These are phyloP conservation scores for Talaromyces wortmannii DNA, from an alignment of 495 filamentous ascomycete genomes.

Conservation along the genomic window DNA sequence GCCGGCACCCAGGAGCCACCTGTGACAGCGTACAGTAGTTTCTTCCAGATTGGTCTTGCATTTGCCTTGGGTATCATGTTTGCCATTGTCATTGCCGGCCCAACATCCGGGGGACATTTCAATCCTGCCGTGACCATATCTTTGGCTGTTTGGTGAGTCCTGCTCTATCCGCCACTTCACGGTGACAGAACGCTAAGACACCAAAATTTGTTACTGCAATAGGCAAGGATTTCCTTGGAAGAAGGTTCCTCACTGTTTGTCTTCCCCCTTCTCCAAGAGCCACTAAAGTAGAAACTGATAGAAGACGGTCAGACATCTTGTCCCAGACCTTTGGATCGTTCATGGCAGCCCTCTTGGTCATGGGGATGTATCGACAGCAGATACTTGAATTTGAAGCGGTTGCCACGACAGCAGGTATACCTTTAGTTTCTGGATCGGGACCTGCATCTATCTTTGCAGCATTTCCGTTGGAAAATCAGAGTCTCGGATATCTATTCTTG, in stretches of 20 bases:
- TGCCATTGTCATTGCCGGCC: slow-evolving; percentile 44
- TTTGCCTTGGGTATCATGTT: slow-evolving; percentile 48
- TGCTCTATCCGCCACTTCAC: background rate
- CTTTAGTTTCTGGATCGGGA: slow-evolving; percentile 35
- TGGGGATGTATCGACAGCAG: slow-evolving; percentile 43
- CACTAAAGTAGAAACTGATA: background rate
- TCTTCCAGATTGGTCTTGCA: slow-evolving; percentile 43
- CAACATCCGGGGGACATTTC: slow-evolving; percentile 47
- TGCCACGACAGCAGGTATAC: slow-evolving; percentile 14
- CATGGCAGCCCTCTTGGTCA: slow-evolving; percentile 38
- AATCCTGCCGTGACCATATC: slow-evolving; percentile 44
- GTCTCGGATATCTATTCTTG: slow-evolving; percentile 42
- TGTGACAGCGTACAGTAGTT: slow-evolving; percentile 27
- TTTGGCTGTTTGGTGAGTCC: slow-evolving; percentile 32
- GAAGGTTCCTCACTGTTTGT: slow-evolving; percentile 36
- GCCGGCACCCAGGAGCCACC: slow-evolving; percentile 9
- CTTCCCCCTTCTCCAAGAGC: background rate
- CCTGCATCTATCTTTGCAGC: slow-evolving; percentile 38
- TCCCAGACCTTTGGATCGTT: slow-evolving; percentile 46
- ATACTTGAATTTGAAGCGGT: slow-evolving; percentile 29
- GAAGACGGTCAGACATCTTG: slow-evolving; percentile 27
- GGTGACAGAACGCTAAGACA: background rate
- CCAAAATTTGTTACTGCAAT: background rate
- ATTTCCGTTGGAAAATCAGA: slow-evolving; percentile 35
- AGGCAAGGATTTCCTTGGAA: slow-evolving; percentile 43